phyloP scores from a whole-genome alignment of 169 alveolate genomes.

The Plasmodium billcollinsi region DNA sequence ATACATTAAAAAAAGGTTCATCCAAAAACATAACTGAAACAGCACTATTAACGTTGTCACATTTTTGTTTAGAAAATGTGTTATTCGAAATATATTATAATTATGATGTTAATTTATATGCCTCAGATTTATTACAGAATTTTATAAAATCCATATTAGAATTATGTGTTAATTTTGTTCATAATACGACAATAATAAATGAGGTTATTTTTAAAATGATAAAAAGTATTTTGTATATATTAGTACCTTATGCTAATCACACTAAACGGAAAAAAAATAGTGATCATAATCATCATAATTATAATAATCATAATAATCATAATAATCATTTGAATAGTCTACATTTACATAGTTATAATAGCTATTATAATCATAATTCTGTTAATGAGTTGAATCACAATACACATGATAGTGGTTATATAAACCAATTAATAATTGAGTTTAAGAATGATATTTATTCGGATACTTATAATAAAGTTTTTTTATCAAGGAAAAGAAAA shows the following conservation, averaged over 20 bases:
- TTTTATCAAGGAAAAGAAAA: slow-evolving; percentile 13
- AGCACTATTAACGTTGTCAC: slow-evolving; percentile 45
- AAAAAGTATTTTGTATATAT: slow-evolving; percentile 46
- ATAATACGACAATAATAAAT: slow-evolving; percentile 62
- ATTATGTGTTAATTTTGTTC: slow-evolving; percentile 50
- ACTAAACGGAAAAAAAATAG: not conserved
- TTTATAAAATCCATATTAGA: slow-evolving; percentile 27
- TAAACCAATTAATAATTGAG: slow-evolving; percentile 45
- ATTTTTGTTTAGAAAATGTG: slow-evolving; percentile 64
- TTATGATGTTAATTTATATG: slow-evolving; percentile 71
- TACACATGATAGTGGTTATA: slow-evolving; percentile 33
- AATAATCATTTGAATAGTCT: too few species aligned
- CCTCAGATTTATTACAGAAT: slow-evolving; percentile 67
- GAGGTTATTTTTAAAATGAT: slow-evolving; percentile 59
- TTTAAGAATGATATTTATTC: slow-evolving; percentile 51
- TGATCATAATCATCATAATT: not conserved
- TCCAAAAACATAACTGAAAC: slow-evolving; percentile 70
- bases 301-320: too few species aligned
- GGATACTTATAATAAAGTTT: slow-evolving; percentile 38
- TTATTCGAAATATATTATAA: slow-evolving; percentile 67
- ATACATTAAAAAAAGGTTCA: slow-evolving; percentile 26
- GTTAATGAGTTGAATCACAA: not conserved
- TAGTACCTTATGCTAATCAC: slow-evolving; percentile 19
- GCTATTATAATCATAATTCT: not conserved
- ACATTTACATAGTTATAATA: not conserved